A percentile compares a stretch with the other conserved stretches of the same genome.
phyloP scores from a whole-genome alignment of 2,329 filamentous ascomycete species.

The Fusarium sp. region DNA sequence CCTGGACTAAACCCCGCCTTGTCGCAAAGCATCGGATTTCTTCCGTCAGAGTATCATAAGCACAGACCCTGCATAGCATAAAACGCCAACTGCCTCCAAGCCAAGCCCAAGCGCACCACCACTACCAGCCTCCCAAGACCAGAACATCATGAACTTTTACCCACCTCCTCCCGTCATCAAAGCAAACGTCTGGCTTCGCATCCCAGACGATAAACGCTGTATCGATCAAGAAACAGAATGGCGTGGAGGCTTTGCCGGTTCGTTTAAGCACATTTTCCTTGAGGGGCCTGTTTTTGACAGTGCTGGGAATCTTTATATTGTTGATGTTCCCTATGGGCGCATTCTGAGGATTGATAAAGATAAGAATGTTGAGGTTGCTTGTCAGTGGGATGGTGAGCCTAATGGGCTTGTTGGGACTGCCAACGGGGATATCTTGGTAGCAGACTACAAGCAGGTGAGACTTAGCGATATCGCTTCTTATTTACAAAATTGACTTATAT shows the following conservation, averaged over 20 bases:
- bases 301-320: slow-evolving; percentile 51
- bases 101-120: background rate
- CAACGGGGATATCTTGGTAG: slow-evolving; percentile 51
- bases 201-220: slow-evolving; percentile 51
- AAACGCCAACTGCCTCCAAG: background rate
- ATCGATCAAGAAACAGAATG: slow-evolving; percentile 51
- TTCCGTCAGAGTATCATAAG: background rate
- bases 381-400: slow-evolving; percentile 55
- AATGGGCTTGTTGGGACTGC: slow-evolving; percentile 52
- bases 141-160: slow-evolving; percentile 50
- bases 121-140: background rate
- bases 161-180: slow-evolving; percentile 48
- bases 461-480: too few relatives aligned
- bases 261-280: slow-evolving; percentile 54
- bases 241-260: slow-evolving; percentile 51
- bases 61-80: background rate
- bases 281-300: slow-evolving; percentile 52
- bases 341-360: slow-evolving; percentile 50
- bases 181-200: slow-evolving; percentile 51
- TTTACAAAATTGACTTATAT: too few relatives aligned
- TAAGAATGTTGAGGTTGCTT: slow-evolving; percentile 47
- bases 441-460: slow-evolving; percentile 58
- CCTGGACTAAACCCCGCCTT: background rate
- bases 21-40: background rate
- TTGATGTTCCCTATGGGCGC: slow-evolving; percentile 55